Evolutionary conservation across 2,329 filamentous ascomycete genomes (phyloP), one percentile per base, ranked within the genome.

Genomic region (Didymella keratinophila): DNA sequence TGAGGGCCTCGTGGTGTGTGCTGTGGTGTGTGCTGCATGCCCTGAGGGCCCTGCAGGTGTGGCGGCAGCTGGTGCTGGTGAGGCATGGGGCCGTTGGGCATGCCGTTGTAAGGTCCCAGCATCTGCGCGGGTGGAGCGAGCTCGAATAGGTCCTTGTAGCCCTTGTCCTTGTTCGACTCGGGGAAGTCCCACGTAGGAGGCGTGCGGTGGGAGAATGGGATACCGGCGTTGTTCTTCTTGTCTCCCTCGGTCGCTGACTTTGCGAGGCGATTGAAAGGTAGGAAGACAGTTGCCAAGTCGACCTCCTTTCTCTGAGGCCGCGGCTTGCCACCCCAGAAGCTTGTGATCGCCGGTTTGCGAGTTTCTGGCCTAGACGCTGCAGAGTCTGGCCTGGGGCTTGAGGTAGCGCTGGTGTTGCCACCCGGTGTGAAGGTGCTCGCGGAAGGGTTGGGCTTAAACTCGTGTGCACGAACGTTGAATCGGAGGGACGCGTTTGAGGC

Each of bases 401-500:
- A 92, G 34, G 86, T 83, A 45, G 86, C 83, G 71, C 89, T 91
- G 43, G 80, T 79, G 45, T 81, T 75, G 43, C 76, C 78, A 18
- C 83, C 91, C 5, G 91, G 94, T 66, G 88, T 94, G 78, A 99
- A 98, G 1, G 89, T 83, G 43, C 86, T 85, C 0, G 93, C 93
- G 61, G 89, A 89, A 4, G 91, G 88, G 69, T 89, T 96, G 18
- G 94, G 95, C 64, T 90, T 88, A 78, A 97, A 98, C 70, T 97
- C 93, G 71, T 83, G 79, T 0, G 87, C 87, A 52, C 83, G 84
- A 34, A 85, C 86, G 62, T 88, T 88, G 74, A 89, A 84, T 58
- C 83, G 82, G 7, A 79, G 82, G 4, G 83, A 82, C 1, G 75
- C 72, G 18, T 80, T 81, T 6, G 85, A 85, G 1, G 79, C 80